phyloP scores from a whole-genome alignment of 106 monocot genomes.

The Acorus calamus region DNA sequence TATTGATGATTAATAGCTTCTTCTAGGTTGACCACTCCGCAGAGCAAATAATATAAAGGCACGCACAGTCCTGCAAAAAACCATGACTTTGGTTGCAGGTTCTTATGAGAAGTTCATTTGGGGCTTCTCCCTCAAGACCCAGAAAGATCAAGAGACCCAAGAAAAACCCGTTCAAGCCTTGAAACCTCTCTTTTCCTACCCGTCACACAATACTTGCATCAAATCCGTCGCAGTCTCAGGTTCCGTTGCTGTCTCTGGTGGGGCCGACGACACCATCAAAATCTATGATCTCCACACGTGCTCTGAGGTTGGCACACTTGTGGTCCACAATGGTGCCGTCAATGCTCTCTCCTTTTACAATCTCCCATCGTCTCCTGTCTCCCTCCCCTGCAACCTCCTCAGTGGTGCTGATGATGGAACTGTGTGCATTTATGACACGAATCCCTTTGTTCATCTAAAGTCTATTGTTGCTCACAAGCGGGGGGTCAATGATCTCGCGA shows the following conservation, averaged over 20 bases:
- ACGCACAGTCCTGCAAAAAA: too few relatives aligned
- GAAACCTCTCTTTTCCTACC: constrained; percentile 65
- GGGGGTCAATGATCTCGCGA: constrained; percentile 46
- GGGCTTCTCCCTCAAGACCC: constrained; percentile 80
- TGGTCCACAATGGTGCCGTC: constrained; percentile 48
- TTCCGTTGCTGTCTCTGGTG: constrained; percentile 74
- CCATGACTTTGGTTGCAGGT: constrained; percentile 73
- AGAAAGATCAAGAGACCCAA: neutral
- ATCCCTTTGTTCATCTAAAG: constrained; percentile 71
- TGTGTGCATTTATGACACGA: constrained; percentile 75
- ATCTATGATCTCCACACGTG: constrained; percentile 75
- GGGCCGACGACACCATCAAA: constrained; percentile 72
- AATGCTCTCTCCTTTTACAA: constrained; percentile 58
- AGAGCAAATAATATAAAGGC: too few relatives aligned
- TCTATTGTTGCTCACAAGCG: constrained; percentile 31
- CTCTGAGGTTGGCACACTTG: constrained; percentile 59
- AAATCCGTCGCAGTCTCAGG: constrained; percentile 61
- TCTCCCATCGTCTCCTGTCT: constrained; percentile 23
- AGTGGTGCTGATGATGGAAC: constrained; percentile 57
- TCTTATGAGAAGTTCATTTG: constrained; percentile 93
- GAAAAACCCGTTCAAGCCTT: constrained; percentile 20
- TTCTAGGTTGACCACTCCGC: too few relatives aligned
- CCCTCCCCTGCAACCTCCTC: constrained; percentile 75
- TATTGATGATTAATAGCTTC: too few relatives aligned
- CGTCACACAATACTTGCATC: constrained; percentile 69